Conservation (phyloP, 2,329 filamentous ascomycete species). For the Myriosclerotinia curreyana region DNA sequence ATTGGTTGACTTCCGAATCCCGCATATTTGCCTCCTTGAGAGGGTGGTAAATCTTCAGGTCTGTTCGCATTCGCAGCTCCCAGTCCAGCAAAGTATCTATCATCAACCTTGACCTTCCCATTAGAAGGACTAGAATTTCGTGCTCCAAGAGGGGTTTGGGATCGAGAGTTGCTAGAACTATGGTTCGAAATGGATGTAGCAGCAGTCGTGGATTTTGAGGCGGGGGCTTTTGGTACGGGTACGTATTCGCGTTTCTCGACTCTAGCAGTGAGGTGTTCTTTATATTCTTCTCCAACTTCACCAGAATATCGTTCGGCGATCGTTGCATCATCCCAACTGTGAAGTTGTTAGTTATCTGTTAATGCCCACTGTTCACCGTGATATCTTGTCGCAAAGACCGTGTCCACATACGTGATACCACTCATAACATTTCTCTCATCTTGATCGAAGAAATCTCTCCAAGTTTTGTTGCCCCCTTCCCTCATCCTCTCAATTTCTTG, state of each 20-base stretch:
- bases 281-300: conserved; percentile 91
- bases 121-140: conserved; percentile 34
- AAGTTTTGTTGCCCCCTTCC: conserved; percentile 82
- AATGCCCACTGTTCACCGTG: background rate
- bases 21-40: conserved; percentile 85
- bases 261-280: conserved; percentile 81
- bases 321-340: conserved; percentile 71
- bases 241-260: conserved; percentile 87
- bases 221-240: conserved; percentile 57
- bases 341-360: conserved; percentile 19
- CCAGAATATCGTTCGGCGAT: conserved; percentile 89
- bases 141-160: conserved; percentile 30
- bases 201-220: conserved; percentile 5
- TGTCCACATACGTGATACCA: conserved; percentile 47
- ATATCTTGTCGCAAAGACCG: conserved; percentile 7
- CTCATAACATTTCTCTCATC: conserved; percentile 64
- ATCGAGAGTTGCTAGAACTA: conserved; percentile 21
- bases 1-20: conserved; percentile 78
- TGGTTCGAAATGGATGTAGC: conserved; percentile 20
- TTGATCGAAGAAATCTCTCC: conserved; percentile 81
- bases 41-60: conserved; percentile 72
- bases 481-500: conserved; percentile 93
- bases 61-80: conserved; percentile 79
- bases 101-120: conserved; percentile 65
- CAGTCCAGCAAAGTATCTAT: conserved; percentile 84